These are phyloP conservation scores for Pythium dissotocum DNA, from an alignment of 352 stramenopile species.

Conservation along the genomic window DNA sequence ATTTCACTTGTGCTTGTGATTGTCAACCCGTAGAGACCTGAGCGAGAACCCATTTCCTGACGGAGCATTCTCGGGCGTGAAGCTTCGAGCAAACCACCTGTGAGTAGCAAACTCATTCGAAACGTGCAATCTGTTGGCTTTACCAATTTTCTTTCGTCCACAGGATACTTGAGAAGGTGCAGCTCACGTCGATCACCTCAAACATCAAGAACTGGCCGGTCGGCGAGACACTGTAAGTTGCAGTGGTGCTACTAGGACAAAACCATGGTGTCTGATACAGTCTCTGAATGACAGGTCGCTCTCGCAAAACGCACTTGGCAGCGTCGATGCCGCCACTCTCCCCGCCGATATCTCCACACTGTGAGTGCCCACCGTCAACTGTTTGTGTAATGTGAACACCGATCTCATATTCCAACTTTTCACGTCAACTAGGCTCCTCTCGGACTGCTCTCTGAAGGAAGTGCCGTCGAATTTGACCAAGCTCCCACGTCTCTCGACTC, in stretches of 20 bases:
- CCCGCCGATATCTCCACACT: slow-evolving; percentile 22
- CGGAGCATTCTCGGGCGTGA: slow-evolving; percentile 14
- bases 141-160: background rate
- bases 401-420: no score
- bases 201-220: slow-evolving; percentile 27
- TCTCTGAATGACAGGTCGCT: slow-evolving; percentile 13
- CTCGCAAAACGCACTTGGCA: slow-evolving; percentile 21
- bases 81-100: slow-evolving; percentile 24
- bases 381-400: no score
- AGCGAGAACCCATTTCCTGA: slow-evolving; percentile 26
- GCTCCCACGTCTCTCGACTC: slow-evolving; percentile 15
- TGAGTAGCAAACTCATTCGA: no score
- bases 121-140: no score
- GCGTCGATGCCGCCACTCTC: slow-evolving; percentile 15
- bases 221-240: slow-evolving; percentile 23
- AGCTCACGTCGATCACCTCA: slow-evolving; percentile 21
- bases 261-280: no score
- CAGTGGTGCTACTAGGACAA: no score
- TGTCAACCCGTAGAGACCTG: slow-evolving; percentile 17
- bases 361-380: slow-evolving; percentile 10
- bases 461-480: slow-evolving; percentile 21
- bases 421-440: background rate
- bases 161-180: slow-evolving; percentile 25
- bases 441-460: slow-evolving; percentile 21
- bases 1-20: background rate